phyloP scores from a whole-genome alignment of 306 rosid species.

The Trichosanthes truncata region DNA sequence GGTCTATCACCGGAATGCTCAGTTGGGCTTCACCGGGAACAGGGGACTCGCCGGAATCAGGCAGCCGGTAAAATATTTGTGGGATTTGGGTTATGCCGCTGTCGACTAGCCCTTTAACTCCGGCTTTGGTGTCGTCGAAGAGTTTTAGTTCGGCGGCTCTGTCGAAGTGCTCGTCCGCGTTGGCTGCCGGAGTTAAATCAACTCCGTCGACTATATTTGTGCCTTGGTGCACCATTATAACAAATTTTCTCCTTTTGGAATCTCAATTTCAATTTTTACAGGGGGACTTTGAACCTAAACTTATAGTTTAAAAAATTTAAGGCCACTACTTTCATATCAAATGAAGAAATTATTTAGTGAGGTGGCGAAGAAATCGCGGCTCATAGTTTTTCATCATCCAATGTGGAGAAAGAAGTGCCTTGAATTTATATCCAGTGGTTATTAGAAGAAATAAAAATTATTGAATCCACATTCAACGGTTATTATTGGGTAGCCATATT shows the following conservation, averaged over 20 bases:
- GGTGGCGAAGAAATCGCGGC: no score
- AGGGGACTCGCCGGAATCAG: background rate
- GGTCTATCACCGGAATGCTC: slow-evolving; percentile 34
- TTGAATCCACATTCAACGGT: no score
- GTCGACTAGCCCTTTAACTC: no score
- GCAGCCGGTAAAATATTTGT: slow-evolving; percentile 19
- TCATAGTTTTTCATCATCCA: no score
- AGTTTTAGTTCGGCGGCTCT: slow-evolving; percentile 12
- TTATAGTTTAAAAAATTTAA: no score
- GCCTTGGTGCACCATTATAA: background rate
- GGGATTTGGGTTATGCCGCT: slow-evolving; percentile 39
- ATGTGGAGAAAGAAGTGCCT: no score
- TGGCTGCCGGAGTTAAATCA: background rate
- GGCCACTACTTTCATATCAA: no score
- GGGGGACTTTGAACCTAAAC: no score
- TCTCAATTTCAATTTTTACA: background rate
- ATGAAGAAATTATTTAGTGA: no score
- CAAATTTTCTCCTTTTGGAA: background rate
- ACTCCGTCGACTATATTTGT: background rate
- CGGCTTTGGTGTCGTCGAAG: slow-evolving; percentile 45
- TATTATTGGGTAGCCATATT: no score
- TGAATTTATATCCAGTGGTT: no score
- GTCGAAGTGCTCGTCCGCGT: background rate
- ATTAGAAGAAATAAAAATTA: no score
- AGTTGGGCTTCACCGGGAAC: background rate